These are phyloP conservation scores for Phyllosticta capitalensis DNA, from an alignment of 2,329 filamentous ascomycete genomes.

Conservation along the genomic window DNA sequence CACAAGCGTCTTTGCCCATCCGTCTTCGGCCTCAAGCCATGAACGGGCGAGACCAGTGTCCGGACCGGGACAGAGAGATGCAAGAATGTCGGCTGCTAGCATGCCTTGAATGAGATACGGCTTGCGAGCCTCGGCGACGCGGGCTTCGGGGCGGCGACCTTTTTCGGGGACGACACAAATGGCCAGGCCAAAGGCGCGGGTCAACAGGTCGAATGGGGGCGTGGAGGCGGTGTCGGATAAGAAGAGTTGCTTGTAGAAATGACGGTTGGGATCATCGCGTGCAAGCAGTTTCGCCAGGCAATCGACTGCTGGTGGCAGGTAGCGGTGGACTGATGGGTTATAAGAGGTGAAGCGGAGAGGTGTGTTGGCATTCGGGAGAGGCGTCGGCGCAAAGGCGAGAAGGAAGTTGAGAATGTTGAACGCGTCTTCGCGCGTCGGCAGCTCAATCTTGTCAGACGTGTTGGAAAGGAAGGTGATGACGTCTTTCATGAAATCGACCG, in stretches of 20 bases:
- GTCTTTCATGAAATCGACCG: slow-evolving; percentile 96
- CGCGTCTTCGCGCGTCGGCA: slow-evolving; percentile 81
- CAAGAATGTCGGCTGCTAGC: slow-evolving; percentile 79
- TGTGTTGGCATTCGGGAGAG: slow-evolving; percentile 49
- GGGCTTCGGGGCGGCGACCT: slow-evolving; percentile 49
- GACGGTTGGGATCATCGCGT: slow-evolving; percentile 84
- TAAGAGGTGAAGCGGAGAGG: slow-evolving; percentile 68
- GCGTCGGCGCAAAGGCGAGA: slow-evolving; percentile 76
- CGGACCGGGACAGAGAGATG: slow-evolving; percentile 60
- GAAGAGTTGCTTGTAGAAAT: slow-evolving; percentile 75
- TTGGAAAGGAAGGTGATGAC: slow-evolving; percentile 83
- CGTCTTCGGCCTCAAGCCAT: slow-evolving; percentile 78
- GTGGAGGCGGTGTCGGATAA: slow-evolving; percentile 55
- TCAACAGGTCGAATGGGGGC: slow-evolving; percentile 69
- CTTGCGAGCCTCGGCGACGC: slow-evolving; percentile 72
- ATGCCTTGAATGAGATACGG: slow-evolving; percentile 87
- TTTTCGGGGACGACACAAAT: slow-evolving; percentile 75
- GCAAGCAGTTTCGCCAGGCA: slow-evolving; percentile 85
- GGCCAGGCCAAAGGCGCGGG: slow-evolving; percentile 75
- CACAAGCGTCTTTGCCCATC: slow-evolving; percentile 72
- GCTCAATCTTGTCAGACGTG: slow-evolving; percentile 66
- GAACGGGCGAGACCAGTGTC: slow-evolving; percentile 63
- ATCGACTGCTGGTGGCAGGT: slow-evolving; percentile 83
- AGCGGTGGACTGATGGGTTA: slow-evolving; percentile 71
- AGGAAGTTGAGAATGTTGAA: slow-evolving; percentile 80